Base-by-base conservation (phyloP, 2,329 filamentous ascomycete species). In the Penicillium sp. region DNA sequence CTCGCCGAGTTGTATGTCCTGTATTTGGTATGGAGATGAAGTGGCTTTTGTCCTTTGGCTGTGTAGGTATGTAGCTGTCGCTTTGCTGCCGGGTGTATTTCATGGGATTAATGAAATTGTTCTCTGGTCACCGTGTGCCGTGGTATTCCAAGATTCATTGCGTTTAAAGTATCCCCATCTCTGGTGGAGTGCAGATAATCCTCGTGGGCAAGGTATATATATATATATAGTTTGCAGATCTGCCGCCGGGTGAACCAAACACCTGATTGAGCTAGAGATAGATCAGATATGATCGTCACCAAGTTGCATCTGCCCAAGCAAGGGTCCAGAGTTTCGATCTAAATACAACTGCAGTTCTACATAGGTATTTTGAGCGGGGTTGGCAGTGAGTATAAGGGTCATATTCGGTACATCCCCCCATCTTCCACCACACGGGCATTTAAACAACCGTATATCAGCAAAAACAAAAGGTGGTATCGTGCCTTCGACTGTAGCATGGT, bases 391-490 rank as follows among this genome's bases (percentile, higher is more conserved):
- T 20, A 20, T 20, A 20, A 36, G 33, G 35, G 35, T 38, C 13
- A 38, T 38, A 5, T 13, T 20, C 35, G 20, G 18, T 38, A 38
- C 18, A 38, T 22, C 18, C 35, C 35, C 18, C 35, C 18, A 4
- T 38, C 16, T 11, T 20, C 35, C 16, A 20, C 10, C 9, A 20
- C 20, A 20, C 18, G 10, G 10, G 10, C 9, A 10, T 9, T 10
- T 6, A 20, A 36, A 20, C 10, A 13, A 20, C 35, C 10, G 33
- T 16, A 38, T 33, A 38, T 24, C 46, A 50, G 42, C 42, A 28
- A 45, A 28, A 46, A 27, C 13, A 22, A 28, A n/a, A 30, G 2
- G 40, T 56, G 51, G 54, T 56, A 56, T 56, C 44, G 46, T 41
- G 8, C 27, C 16, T 2, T 38, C 13, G 16, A 38, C 35, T 20